These are phyloP conservation scores for Yamadazyma triangularis DNA, from an alignment of 1,139 yeast genomes.

Conservation along the genomic window DNA sequence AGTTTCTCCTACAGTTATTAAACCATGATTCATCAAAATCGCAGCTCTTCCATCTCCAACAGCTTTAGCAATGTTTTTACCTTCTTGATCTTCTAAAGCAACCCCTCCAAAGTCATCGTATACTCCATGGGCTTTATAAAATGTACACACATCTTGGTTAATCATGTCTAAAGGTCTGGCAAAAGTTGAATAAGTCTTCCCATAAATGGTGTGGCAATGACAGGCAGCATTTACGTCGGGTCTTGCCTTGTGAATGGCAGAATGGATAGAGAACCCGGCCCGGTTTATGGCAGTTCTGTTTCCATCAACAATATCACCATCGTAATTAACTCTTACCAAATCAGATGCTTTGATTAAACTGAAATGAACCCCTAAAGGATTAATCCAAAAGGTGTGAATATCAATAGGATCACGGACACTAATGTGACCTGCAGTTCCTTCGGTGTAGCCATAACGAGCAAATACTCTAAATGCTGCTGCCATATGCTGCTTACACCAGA, in stretches of 20 bases:
- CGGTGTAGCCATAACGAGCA: slow-evolving; percentile 66
- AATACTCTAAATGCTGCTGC: slow-evolving; percentile 80
- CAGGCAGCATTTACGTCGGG: slow-evolving; percentile 83
- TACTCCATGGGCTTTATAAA: slow-evolving; percentile 64
- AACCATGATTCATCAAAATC: slow-evolving; percentile 74
- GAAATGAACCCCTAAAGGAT: slow-evolving; percentile 71
- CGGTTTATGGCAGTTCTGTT: slow-evolving; percentile 64
- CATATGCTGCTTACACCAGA: slow-evolving; percentile 68
- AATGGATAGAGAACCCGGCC: slow-evolving; percentile 79
- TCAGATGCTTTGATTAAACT: slow-evolving; percentile 66
- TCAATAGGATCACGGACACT: slow-evolving; percentile 78
- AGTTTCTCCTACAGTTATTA: slow-evolving; percentile 70
- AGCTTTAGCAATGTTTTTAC: slow-evolving; percentile 60
- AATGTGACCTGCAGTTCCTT: slow-evolving; percentile 80
- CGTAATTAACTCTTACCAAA: slow-evolving; percentile 71
- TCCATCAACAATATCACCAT: slow-evolving; percentile 68
- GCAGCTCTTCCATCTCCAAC: slow-evolving; percentile 62
- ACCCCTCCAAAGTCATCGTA: slow-evolving; percentile 75
- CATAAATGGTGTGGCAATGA: slow-evolving; percentile 71
- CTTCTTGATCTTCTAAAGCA: slow-evolving; percentile 72
- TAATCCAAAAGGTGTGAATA: slow-evolving; percentile 72
- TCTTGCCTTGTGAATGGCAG: slow-evolving; percentile 70
- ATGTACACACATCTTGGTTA: slow-evolving; percentile 71
- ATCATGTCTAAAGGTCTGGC: slow-evolving; percentile 74
- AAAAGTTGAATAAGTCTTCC: slow-evolving; percentile 71